phyloP scores from a whole-genome alignment of 2,329 filamentous ascomycete species.

The Hymenoscyphus occultus region DNA sequence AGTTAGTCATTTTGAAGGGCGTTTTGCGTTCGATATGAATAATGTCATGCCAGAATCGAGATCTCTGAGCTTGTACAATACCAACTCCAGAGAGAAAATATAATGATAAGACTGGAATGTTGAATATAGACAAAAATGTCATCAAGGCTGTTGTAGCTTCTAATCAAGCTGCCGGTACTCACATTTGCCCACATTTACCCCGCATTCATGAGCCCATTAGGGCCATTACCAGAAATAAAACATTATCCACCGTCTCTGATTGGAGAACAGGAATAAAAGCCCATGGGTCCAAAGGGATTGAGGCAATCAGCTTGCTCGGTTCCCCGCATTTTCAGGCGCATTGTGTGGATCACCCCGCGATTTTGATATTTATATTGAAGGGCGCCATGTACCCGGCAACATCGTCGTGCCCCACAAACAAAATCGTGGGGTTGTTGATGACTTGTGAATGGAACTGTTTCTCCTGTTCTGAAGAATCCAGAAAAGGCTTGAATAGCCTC shows the following conservation, averaged over 20 bases:
- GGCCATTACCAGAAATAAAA: background rate
- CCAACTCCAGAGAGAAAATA: background rate
- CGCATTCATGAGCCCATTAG: background rate
- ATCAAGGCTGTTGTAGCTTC: background rate
- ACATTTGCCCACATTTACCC: background rate
- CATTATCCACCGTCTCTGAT: background rate
- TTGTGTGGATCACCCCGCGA: slow-evolving; percentile 1
- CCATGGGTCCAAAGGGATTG: background rate
- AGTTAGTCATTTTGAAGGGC: background rate
- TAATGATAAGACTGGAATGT: background rate
- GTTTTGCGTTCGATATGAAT: background rate
- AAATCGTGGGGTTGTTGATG: background rate
- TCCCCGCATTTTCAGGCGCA: background rate
- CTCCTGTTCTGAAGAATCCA: too few species aligned
- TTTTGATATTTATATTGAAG: too few species aligned
- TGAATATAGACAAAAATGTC: background rate
- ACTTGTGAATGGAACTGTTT: too few species aligned
- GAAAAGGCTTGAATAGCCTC: too few species aligned
- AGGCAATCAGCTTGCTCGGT: background rate
- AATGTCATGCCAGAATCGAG: too few species aligned
- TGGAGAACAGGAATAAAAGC: background rate
- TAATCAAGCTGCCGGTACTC: background rate
- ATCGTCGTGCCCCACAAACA: background rate
- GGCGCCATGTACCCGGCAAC: background rate
- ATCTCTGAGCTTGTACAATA: background rate